Base-by-base conservation (phyloP, 1,284 basidiomycete genomes). In the Tylopilus orsonianus region DNA sequence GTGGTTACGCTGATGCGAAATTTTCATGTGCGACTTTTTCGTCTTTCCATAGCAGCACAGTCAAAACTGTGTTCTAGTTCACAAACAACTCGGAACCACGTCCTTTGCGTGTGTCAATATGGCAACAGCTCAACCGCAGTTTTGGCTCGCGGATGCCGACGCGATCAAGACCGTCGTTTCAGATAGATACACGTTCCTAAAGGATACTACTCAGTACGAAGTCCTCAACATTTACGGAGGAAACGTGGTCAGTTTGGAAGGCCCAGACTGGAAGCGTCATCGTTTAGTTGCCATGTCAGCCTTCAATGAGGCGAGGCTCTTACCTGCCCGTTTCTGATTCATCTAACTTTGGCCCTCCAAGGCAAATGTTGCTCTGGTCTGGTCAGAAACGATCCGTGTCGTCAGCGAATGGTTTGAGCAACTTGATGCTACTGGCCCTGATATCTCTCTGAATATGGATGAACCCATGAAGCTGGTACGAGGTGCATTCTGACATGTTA, bases 331-430 rank as follows among this genome's bases (percentile, higher is more conserved):
- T 36, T n/a, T 16, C 10, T 27, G 7, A 13, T 41, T 20, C 16
- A 30, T 34, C 49, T 50, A 26, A 50, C 19, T 0, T 20, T 16
- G 8, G 37, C 26, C 7, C 16, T 27, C 5, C 22, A 54, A 75
- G 74, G 64, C 66, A 14, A 78, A 77, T 27, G 69, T 74, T 45
- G 68, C 67, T 5, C 61, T 76, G 3, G 74, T 77, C 10, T 78
- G 73, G 75, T 53, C 57, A 5, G 72, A 77, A 52, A 65, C 72
- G 0, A 64, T 70, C 5, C 65, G 69, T 5, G 61, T 77, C 5
- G 54, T 71, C 14, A 56, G 70, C 16, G 71, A 76, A 51, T 78
- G 77, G 73, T 73, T 77, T 47, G 57, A 64, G 13, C 56, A 71
- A 18, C 59, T 77, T 26, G 66, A 73, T n/a, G 13, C 14, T 8